Conservation (phyloP, 73 alveolate species). For the Uronychia binucleata region DNA sequence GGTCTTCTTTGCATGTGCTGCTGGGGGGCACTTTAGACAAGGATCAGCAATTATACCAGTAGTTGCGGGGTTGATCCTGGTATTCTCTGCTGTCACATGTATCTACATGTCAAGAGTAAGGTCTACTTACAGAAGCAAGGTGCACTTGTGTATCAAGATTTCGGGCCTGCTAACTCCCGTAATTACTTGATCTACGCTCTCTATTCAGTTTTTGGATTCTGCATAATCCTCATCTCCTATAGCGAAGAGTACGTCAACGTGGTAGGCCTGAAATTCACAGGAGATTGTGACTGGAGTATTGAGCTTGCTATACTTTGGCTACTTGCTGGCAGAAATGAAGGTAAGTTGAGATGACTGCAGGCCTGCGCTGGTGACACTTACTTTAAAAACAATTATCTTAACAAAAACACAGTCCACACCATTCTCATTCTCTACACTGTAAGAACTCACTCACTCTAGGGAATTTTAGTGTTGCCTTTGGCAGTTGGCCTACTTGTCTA, state of each 20-base stretch:
- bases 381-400: background rate
- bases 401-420: background rate
- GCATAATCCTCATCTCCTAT: background rate
- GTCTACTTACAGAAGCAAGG: background rate
- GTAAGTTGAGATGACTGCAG: background rate
- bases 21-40: background rate
- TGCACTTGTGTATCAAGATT: background rate
- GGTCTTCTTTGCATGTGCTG: background rate
- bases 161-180: background rate
- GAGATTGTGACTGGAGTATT: background rate
- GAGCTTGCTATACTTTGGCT: background rate
- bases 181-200: background rate
- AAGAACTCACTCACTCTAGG: background rate
- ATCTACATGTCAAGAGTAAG: background rate
- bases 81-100: background rate
- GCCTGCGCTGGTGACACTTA: background rate
- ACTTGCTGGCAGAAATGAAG: background rate
- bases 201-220: background rate
- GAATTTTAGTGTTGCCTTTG: background rate
- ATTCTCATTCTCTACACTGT: background rate
- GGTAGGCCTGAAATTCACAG: background rate
- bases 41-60: background rate
- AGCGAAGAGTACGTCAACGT: background rate
- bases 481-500: background rate
- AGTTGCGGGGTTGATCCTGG: background rate